phyloP scores from a whole-genome alignment of 768 basidiomycete genomes.

The Podaxis pistillaris region DNA sequence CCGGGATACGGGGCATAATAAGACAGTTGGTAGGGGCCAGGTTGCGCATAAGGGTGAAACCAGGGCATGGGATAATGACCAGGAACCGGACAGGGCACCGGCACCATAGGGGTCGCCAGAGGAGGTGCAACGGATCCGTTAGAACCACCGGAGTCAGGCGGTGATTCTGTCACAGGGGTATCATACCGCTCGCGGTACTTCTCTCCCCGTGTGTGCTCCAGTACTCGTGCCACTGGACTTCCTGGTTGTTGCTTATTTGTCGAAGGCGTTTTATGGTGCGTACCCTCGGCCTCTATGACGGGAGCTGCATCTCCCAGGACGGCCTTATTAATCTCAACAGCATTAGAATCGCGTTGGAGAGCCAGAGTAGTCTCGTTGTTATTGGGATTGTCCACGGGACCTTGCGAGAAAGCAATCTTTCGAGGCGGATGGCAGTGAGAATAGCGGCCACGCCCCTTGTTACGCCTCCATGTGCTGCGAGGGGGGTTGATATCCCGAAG shows the following conservation, averaged over 20 bases:
- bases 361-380: not conserved
- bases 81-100: constrained; percentile 38
- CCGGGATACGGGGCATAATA: constrained; percentile 47
- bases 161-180: constrained; percentile 6
- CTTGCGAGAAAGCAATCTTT: constrained; percentile 1
- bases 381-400: not conserved
- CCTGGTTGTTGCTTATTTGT: not conserved
- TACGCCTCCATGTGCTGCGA: constrained; percentile 47
- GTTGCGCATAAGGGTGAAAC: constrained; percentile 51
- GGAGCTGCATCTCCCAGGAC: not conserved
- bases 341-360: not conserved
- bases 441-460: constrained; percentile 43
- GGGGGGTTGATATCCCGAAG: constrained; percentile 65
- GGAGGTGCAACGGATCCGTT: not conserved
- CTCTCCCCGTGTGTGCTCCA: not conserved
- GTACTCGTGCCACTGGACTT: not conserved
- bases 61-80: constrained; percentile 47
- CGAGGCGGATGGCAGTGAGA: constrained; percentile 26
- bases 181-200: constrained; percentile 19
- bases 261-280: not conserved
- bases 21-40: constrained; percentile 50
- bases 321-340: not conserved
- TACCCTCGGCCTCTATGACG: not conserved
- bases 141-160: not conserved
- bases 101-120: constrained; percentile 2